Base-by-base conservation (phyloP, 2,329 filamentous ascomycete species). In the Trichophyton schoenleinii region DNA sequence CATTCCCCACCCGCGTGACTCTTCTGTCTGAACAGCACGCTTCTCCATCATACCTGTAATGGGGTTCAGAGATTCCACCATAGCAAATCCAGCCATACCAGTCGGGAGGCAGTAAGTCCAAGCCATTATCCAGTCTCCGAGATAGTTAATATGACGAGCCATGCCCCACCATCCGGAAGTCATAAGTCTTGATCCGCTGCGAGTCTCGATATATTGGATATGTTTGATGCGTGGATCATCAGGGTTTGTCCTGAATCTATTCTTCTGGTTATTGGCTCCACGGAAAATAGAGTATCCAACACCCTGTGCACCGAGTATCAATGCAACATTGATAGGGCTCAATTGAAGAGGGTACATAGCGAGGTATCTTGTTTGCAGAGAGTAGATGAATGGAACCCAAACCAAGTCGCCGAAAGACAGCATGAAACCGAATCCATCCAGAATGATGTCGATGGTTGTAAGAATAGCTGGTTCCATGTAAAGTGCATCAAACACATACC, bases 361-460 rank as follows among this genome's bases (percentile, higher is more conserved):
- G 4, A 97, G 84, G 73, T 96, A 96, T 46, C 89, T 85, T 5
- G 87, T 85, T 74, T 95, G 91, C 42, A 89, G 79, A 20, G 85
- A 88, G 79, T 96, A 96, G 63, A 89, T 80, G 72, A 95, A 95
- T 0, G 92, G 92, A 2, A 96, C 82, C 92, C 92, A 96, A 64
- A 87, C 88, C 3, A 96, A 80, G 69, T 96, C 92, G 61, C 91
- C 92, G 71, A 96, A 96, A 1, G 89, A 80, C 41, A 97, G 81
- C 92, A 96, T 96, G 78, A 90, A 90, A 59, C 92, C 92, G 68
- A 96, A 96, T 4, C 92, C 92, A 68, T 97, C 92, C 53, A 86
- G 89, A 59, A 87, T 95, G 66, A 96, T 87, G 71, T 97, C 92
- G 76, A 96, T 96, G 28, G 91, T 96, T 1, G 91, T 96, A 66